These are phyloP conservation scores for Dioszegia aurantiaca DNA, from an alignment of 768 basidiomycete genomes.

Conservation along the genomic window DNA sequence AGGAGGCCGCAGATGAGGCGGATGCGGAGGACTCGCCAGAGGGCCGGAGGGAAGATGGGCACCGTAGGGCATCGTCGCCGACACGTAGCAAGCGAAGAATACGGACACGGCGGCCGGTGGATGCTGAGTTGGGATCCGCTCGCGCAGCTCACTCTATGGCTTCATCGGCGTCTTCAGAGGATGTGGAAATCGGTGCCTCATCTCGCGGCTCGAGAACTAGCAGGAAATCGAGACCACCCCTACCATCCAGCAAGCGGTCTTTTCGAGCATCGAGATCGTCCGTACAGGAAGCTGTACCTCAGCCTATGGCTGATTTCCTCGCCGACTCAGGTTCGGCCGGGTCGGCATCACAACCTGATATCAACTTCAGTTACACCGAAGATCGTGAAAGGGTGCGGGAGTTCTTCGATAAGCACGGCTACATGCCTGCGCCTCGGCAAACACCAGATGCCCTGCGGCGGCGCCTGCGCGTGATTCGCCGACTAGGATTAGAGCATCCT, in stretches of 20 bases:
- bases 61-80: constrained; percentile 2
- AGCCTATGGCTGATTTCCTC: constrained; percentile 17
- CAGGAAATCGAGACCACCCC: constrained; percentile 4
- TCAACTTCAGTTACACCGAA: constrained; percentile 17
- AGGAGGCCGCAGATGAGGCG: constrained; percentile 12
- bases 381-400: constrained; percentile 29
- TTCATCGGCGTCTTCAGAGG: constrained; percentile 19
- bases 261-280: too few species aligned
- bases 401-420: constrained; percentile 36
- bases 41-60: neutral
- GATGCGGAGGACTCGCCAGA: constrained; percentile 3
- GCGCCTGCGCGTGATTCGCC: constrained; percentile 37
- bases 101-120: constrained; percentile 8
- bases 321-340: constrained; percentile 24
- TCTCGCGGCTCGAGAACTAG: constrained; percentile 20
- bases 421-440: constrained; percentile 40
- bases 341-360: constrained; percentile 23
- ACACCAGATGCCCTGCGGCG: constrained; percentile 30
- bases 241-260: neutral
- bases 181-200: constrained; percentile 1
- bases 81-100: neutral
- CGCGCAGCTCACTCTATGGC: constrained; percentile 13
- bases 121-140: constrained; percentile 21
- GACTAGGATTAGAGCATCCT: constrained; percentile 34
- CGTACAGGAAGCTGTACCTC: too few species aligned